Base-by-base conservation (phyloP, 805 yeast genomes). In the Candida tibetensis region DNA sequence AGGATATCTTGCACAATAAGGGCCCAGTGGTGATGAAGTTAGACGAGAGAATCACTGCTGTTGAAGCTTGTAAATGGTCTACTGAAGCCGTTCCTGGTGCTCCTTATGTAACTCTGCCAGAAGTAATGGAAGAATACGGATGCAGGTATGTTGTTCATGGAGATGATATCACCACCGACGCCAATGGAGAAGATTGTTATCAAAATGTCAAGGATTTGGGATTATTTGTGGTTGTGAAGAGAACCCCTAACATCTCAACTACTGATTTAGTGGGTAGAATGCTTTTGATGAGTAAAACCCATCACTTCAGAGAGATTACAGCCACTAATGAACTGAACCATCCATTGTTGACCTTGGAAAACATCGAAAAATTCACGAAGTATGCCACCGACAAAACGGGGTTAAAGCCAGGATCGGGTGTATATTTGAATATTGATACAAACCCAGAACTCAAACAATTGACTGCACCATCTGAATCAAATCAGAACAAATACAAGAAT, bases 141-240 rank as follows among this genome's bases (percentile, higher is more conserved):
- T 93, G 99, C 66, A 64, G 78, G 54, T 93, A 81, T 58, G 99
- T 93, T n/a, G 96, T 93, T 8, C 99, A 93, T 60, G 99, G 99
- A 5, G 99, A 93, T 62, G 99, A 93, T 57, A 88, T 93, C 48
- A 93, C 97, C 17, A 85, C 97, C 2, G 98, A 93, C 62, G 96
- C 96, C 12, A 74, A 87, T 54, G 99, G 99, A 2, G 81, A 86
- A 40, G 99, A 93, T 63, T 88, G 97, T 53, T 93, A 93, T 63
- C 82, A 84, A 41, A 72, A 60, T 17, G 86, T 90, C 48, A 90
- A 91, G 58, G 87, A 86, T 37, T 62, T 79, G 55, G 95, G 95
- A n/a, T 66, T 91, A 48, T 86, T 91, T 57, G 74, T 82, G 15
- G 88, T 87, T n/a, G 98, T 93, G 30, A 89, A 86, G 61, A 72